Base-by-base conservation (phyloP, 257 asterid species). In the Ocimum tenuiflorum region DNA sequence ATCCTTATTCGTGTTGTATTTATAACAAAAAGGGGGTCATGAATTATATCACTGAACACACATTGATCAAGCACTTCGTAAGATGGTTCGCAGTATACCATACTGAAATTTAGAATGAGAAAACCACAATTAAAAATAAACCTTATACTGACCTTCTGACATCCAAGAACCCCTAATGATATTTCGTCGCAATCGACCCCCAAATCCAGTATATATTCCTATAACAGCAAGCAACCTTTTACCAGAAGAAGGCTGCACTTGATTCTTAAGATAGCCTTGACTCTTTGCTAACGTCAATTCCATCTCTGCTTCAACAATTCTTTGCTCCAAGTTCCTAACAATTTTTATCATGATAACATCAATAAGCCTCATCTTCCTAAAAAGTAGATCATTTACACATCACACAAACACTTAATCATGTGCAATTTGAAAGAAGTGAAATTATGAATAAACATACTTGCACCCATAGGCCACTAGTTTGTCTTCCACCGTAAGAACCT, bases 161-260 rank as follows among this genome's bases (percentile, higher is more conserved):
- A 86, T 79, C 97, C 89, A 86, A 65, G 95, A 81, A 11, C 91
- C 95, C 75, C 97, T 84, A 61, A 85, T 81, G 72, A 57, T 27
- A 70, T 85, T 88, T 59, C 98, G 85, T 31, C 87, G 84, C 82
- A 83, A 67, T 33, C 83, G 87, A 67, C 91, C 83, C 60, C 96
- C 96, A 71, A 88, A 91, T 63, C 91, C 90, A 23, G 94, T 88
- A 85, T 85, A 91, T 68, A 91, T 82, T 73, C 96, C 98, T 61
- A 88, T 83, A 33, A 91, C 91, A 77, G 94, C 96, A 43, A 86
- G 86, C 81, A 85, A 68, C 68, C 80, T 87, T 67, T 79, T 86
- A 68, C 80, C 66, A 11, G 94, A 75, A 60, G 83, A 72, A 43
- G 85, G 24, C 51, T 73, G 77, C 75, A 77, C 67, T 77, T 80